Base-by-base conservation (phyloP, 805 yeast species). In the Candida ipomoeae region DNA sequence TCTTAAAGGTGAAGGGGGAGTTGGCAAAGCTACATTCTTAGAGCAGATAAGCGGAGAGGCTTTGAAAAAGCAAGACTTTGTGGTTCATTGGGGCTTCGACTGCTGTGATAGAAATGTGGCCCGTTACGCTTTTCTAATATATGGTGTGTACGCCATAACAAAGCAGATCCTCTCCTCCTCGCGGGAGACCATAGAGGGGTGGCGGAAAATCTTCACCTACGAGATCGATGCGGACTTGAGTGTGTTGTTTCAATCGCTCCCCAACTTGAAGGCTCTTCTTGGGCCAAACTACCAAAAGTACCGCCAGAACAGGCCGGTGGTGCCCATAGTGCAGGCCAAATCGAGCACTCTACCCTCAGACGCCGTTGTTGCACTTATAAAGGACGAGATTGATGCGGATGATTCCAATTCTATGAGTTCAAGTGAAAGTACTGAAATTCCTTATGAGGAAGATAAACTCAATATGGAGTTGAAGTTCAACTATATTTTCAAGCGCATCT, bases 21-120 rank as follows among this genome's bases (percentile, higher is more conserved):
- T 66, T 6, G 83, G 83, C 1, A 78, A 77, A 56, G 64, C 79
- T 0, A 61, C 74, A 5, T 50, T 78, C 6, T 57, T 79, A 5
- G 62, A 63, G 29, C 78, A 74, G 29, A 52, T 78, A 40, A 69
- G 66, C 46, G 62, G 68, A 5, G 57, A 59, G 2, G 66, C 77
- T 4, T 55, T 70, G 10, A 57, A 70, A 1, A 62, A 63, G 32
- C 65, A 66, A 44, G 61, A 57, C 21, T 64, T 68, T 52, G 64
- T 60, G 49, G 60, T 65, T 26, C 55, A 52, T 31, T 71, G 75
- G 74, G 64, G 57, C 23, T 69, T 67, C 46, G 62, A 65, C 35
- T 55, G 61, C 37, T 46, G 58, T 10, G 62, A 58, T 31, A 50
- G 51, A 36, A 59, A 50, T n/a, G 67, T 66, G 1, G 60, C 76